phyloP scores from a whole-genome alignment of 1,284 basidiomycete genomes.

The Microbotryum intermedium region DNA sequence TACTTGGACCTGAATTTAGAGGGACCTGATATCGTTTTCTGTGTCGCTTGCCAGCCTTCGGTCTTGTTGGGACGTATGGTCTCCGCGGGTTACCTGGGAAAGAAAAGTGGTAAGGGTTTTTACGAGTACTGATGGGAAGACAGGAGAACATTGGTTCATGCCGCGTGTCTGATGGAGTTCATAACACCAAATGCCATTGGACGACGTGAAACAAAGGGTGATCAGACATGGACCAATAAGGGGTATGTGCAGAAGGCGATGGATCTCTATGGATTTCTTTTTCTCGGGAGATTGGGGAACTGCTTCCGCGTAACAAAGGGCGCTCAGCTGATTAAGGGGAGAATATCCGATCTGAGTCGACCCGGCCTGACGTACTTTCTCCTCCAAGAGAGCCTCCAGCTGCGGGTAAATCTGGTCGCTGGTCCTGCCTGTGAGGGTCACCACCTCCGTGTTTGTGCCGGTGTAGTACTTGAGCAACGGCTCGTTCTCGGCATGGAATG shows the following conservation, averaged over 20 bases:
- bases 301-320: neutral
- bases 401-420: conserved; percentile 91
- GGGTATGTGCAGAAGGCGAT: no score
- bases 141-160: no score
- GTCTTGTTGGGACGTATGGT: conserved; percentile 89
- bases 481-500: conserved; percentile 80
- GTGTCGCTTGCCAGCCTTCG: conserved; percentile 54
- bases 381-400: conserved; percentile 54
- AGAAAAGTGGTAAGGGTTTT: conserved; percentile 61
- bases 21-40: no score
- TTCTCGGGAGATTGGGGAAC: conserved; percentile 2
- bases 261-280: neutral
- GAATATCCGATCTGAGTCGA: neutral
- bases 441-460: conserved; percentile 45
- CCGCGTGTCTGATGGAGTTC: no score
- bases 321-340: neutral
- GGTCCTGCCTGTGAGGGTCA: conserved; percentile 67
- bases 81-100: conserved; percentile 89
- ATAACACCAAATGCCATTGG: no score
- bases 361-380: conserved; percentile 29
- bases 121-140: conserved; percentile 51
- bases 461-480: conserved; percentile 75
- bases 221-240: no score
- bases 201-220: no score
- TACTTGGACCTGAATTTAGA: no score